phyloP scores from a whole-genome alignment of 2,329 filamentous ascomycete species.

The Trichophyton verrucosum region DNA sequence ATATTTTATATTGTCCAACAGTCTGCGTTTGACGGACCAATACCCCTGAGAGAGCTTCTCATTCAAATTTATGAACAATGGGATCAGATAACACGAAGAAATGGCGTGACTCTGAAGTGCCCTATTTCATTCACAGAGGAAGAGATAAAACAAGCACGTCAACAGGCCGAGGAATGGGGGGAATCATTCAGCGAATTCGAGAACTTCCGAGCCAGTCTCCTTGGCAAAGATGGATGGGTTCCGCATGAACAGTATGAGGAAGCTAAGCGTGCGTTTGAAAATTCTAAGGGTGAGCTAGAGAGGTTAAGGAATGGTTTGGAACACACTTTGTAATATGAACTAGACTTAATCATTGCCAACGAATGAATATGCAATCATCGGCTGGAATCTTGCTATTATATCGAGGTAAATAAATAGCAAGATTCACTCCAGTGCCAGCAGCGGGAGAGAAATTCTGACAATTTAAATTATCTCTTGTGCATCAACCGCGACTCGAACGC shows the following conservation, averaged over 20 bases:
- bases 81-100: slow-evolving; percentile 12
- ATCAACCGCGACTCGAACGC: background rate
- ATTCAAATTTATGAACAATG: slow-evolving; percentile 19
- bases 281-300: background rate
- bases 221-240: slow-evolving; percentile 20
- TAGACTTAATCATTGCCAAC: too few relatives aligned
- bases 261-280: slow-evolving; percentile 7
- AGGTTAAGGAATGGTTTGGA: background rate
- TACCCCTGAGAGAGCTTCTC: slow-evolving; percentile 16
- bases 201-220: slow-evolving; percentile 9
- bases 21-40: slow-evolving; percentile 13
- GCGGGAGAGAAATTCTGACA: too few relatives aligned
- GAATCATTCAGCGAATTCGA: slow-evolving; percentile 16
- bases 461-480: background rate
- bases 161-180: slow-evolving; percentile 15
- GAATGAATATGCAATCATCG: too few relatives aligned
- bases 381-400: too few relatives aligned
- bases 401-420: too few relatives aligned
- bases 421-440: too few relatives aligned
- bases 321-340: too few relatives aligned
- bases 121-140: slow-evolving; percentile 15
- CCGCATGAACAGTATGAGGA: slow-evolving; percentile 18
- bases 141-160: slow-evolving; percentile 14
- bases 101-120: slow-evolving; percentile 11
- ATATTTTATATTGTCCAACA: slow-evolving; percentile 16